Conservation (phyloP, 106 monocot species). For the Agapanthus africanus region DNA sequence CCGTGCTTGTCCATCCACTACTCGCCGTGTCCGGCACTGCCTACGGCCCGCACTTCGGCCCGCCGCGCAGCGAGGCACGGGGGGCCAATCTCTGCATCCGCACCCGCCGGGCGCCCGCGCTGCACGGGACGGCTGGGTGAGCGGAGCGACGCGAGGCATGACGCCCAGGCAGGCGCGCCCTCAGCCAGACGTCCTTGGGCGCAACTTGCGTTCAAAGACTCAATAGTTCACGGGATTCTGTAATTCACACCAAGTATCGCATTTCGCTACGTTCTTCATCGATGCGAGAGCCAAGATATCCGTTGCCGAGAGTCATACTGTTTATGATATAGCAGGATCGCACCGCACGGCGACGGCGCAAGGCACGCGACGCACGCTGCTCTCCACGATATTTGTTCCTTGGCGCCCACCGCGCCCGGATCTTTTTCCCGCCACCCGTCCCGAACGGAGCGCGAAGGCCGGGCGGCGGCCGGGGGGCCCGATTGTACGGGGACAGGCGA, state of each 20-base stretch:
- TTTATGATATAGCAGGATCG: neutral
- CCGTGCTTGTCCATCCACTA: constrained; percentile 18
- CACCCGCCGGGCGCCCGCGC: neutral
- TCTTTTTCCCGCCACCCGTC: neutral
- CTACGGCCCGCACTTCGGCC: neutral
- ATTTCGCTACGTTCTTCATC: constrained; percentile 26
- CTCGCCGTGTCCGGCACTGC: neutral
- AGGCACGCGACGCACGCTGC: too few relatives aligned
- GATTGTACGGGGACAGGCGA: too few relatives aligned
- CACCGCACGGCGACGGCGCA: too few relatives aligned
- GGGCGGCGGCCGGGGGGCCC: too few relatives aligned
- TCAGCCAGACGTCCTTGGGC: constrained; percentile 13
- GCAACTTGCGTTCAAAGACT: constrained; percentile 36
- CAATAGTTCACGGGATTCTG: constrained; percentile 33
- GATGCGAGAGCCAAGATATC: constrained; percentile 22
- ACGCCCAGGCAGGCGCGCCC: constrained; percentile 20
- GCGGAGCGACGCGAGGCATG: constrained; percentile 11
- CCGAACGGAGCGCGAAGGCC: too few relatives aligned
- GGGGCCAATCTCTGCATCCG: constrained; percentile 15
- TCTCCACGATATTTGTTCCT: neutral
- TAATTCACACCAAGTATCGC: constrained; percentile 37
- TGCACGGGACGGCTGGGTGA: neutral
- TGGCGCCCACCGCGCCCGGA: neutral
- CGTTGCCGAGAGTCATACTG: constrained; percentile 9
- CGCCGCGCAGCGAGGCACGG: neutral